Base-by-base conservation (phyloP, 1,284 basidiomycete species). In the Somion occarium region DNA sequence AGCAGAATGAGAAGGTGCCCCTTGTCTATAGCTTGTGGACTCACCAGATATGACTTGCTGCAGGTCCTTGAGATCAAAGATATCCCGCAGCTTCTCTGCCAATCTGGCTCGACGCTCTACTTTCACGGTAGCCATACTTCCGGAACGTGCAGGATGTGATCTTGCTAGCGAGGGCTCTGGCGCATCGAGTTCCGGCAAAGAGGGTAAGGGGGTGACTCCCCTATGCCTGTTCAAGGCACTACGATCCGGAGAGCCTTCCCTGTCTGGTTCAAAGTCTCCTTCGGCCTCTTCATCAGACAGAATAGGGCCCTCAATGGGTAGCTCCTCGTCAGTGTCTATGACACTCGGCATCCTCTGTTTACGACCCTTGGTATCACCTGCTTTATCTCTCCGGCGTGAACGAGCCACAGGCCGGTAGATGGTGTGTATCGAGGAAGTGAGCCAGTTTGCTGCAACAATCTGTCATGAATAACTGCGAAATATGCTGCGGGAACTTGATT, bases 351-450 rank as follows among this genome's bases (percentile, higher is more conserved):
- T 53, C 34, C 48, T 39, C 48, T 41, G 46, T 20, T 47, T 39
- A 51, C 50, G 51, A 43, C 54, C 57, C 46, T 49, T 58, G 15
- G 60, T 50, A 23, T 55, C 51, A 22, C 20, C 41, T 50, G 25
- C 45, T 26, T 45, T 56, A 51, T 72, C 77, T 25, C 71, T 67
- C 41, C 76, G 75, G 49, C 76, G 78, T 5, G 78, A 82, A 37
- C 81, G 80, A 9, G 85, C 87, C 38, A 91, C 69, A n/a, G 90
- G 88, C 26, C 88, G 82, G 61, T 92, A 82, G 50, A 92, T 91
- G 24, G 90, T 81, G 60, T 92, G 89, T 43, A 92, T 88, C n/a
- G 88, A 90, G 19, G 88, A 91, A 1, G 87, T 79, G 50, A 91
- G 67, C n/a, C 69, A 76, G 48, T 56, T 64, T n/a, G 52, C 66